Evolutionary conservation across 1,139 yeast genomes (phyloP), one percentile per base, ranked within the genome.

Genomic region (Oligophagozyma castellii): DNA sequence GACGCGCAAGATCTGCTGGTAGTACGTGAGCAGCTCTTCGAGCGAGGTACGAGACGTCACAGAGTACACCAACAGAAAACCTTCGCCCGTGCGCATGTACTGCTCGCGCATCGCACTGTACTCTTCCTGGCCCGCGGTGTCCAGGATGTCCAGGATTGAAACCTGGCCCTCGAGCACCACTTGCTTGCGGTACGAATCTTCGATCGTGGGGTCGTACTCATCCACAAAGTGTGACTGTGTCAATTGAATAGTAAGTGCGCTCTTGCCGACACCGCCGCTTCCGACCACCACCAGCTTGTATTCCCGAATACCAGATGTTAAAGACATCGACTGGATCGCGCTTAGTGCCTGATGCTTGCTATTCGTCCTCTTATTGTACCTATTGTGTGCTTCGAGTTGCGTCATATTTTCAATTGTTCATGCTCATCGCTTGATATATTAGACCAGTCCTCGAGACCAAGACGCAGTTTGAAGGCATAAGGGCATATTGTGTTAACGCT

Each of bases 61-160:
- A 8, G 89, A 74, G 49, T 80, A 81, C 14, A 79, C 93, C 35
- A 83, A 59, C 30, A 83, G 57, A 47, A 80, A 83, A n/a, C 93
- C 95, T 52, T 81, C 93, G 28, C 93, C 93, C 13, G 89, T 79
- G 38, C 93, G 69, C 73, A 86, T 84, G 59, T 86, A 65, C 43
- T 75, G 86, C 55, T 86, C 95, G 46, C 95, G 67, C 84, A 86
- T 74, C 19, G 95, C 92, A 34, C 84, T 73, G 56, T 83, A 86
- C 56, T 86, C 95, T 56, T 86, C 96, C 62, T 84, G 95, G 24
- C 96, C 96, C 15, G 95, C 95, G 24, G 96, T 86, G 55, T 86
- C 96, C 51, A 86, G 68, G 32, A 86, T 80, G 56, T 86, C 84
- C 48, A 77, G 59, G 37, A 75, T 73, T 40, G 83, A 74, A 14